phyloP scores from a whole-genome alignment of 2,329 filamentous ascomycete species.

The Penicillium vulpinum region DNA sequence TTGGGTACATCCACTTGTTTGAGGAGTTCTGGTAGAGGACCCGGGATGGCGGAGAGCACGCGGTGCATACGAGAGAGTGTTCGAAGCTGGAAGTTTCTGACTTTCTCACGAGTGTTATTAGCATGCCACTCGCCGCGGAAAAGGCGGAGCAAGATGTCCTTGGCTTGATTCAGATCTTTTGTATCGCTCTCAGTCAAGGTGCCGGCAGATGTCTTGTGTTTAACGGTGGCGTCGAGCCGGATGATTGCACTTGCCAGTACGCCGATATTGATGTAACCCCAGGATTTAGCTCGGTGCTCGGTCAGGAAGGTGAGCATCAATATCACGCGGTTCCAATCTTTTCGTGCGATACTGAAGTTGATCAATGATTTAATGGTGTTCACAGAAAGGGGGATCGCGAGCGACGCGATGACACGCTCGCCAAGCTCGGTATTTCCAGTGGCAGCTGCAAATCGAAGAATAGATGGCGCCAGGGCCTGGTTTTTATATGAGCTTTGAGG shows the following conservation, averaged over 20 bases:
- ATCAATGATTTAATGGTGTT: slow-evolving; percentile 40
- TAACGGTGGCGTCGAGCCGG: slow-evolving; percentile 31
- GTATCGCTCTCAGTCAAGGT: slow-evolving; percentile 5
- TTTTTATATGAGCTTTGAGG: slow-evolving; percentile 47
- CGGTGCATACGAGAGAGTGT: slow-evolving; percentile 31
- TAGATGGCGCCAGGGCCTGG: slow-evolving; percentile 51
- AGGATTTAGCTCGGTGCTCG: slow-evolving; percentile 36
- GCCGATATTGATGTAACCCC: slow-evolving; percentile 41
- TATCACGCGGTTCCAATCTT: slow-evolving; percentile 37
- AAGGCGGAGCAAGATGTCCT: slow-evolving; percentile 35
- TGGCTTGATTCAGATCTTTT: slow-evolving; percentile 27
- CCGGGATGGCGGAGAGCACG: slow-evolving; percentile 36
- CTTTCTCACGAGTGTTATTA: slow-evolving; percentile 23
- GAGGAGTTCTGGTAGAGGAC: slow-evolving; percentile 32
- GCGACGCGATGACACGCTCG: slow-evolving; percentile 29
- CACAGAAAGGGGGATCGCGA: slow-evolving; percentile 34
- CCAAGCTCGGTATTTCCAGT: slow-evolving; percentile 45
- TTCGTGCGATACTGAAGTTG: slow-evolving; percentile 34
- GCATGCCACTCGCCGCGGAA: slow-evolving; percentile 34
- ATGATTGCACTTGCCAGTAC: slow-evolving; percentile 44
- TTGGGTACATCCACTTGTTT: slow-evolving; percentile 15
- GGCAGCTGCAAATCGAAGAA: slow-evolving; percentile 56
- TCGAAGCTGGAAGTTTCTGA: slow-evolving; percentile 30
- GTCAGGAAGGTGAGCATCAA: slow-evolving; percentile 36
- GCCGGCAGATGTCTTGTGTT: slow-evolving; percentile 9